Percentiles rank a stretch among this genome's conserved stretches.
These are phyloP conservation scores for Geoglossum glabrum DNA, from an alignment of 495 filamentous ascomycete species.

Conservation along the genomic window DNA sequence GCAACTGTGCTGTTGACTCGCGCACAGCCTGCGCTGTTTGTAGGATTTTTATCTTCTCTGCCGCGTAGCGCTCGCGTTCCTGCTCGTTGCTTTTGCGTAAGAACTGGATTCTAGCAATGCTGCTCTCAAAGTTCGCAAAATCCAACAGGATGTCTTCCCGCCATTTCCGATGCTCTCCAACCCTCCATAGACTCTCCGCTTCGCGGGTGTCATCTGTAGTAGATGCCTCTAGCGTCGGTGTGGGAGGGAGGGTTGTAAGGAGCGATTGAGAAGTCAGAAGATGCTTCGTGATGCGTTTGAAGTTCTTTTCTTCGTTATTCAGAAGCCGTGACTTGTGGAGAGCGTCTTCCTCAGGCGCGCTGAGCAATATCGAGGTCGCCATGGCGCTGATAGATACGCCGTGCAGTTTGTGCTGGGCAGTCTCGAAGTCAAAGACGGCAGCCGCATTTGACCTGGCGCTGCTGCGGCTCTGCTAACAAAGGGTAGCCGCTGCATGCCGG, in stretches of 20 bases:
- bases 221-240: slow-evolving; percentile 47
- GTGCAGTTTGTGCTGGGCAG: no score
- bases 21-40: slow-evolving; percentile 55
- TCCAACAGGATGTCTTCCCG: slow-evolving; percentile 74
- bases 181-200: slow-evolving; percentile 23
- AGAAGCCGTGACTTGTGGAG: slow-evolving; percentile 83
- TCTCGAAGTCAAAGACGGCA: no score
- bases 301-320: slow-evolving; percentile 80
- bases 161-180: slow-evolving; percentile 36
- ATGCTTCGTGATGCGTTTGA: slow-evolving; percentile 71
- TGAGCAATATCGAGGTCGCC: background rate
- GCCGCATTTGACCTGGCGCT: background rate
- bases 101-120: slow-evolving; percentile 74
- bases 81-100: slow-evolving; percentile 60
- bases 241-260: slow-evolving; percentile 34
- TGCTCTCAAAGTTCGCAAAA: slow-evolving; percentile 75
- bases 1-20: slow-evolving; percentile 51
- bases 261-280: slow-evolving; percentile 46
- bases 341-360: slow-evolving; percentile 31
- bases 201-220: slow-evolving; percentile 24
- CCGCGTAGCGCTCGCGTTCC: slow-evolving; percentile 71
- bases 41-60: slow-evolving; percentile 57
- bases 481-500: no score
- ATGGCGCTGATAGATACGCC: background rate
- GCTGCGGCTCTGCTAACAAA: no score